phyloP scores from a whole-genome alignment of 345 rosid genomes.

The Eucalyptus marginata region DNA sequence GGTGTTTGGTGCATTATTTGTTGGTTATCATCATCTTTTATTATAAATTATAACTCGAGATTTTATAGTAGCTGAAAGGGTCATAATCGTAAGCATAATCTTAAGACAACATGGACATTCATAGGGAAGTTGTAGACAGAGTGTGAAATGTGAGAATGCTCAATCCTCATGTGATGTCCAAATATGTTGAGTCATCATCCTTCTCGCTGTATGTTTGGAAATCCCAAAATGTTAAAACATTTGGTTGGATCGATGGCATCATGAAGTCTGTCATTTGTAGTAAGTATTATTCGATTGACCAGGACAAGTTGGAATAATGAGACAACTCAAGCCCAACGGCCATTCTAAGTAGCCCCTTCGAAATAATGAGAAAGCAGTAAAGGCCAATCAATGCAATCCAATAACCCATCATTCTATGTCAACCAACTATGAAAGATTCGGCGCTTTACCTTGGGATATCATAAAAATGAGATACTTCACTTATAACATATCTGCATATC shows the following conservation, averaged over 20 bases:
- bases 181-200: background rate
- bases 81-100: background rate
- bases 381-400: background rate
- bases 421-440: background rate
- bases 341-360: background rate
- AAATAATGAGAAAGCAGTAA: background rate
- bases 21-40: background rate
- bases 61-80: background rate
- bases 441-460: too few relatives aligned
- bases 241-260: background rate
- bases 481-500: too few relatives aligned
- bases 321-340: background rate
- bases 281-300: background rate
- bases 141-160: background rate
- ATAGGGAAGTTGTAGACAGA: background rate
- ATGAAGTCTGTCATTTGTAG: background rate
- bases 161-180: background rate
- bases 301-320: background rate
- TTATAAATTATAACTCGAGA: background rate
- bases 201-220: background rate
- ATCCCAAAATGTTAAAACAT: background rate
- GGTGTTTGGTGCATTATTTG: background rate
- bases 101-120: background rate
- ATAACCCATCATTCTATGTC: background rate
- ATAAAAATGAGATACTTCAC: too few relatives aligned